Percentiles rank a stretch among this genome's conserved stretches.
Conservation (phyloP, 164 flowering plant genomes). For the Pachysandra terminalis region DNA sequence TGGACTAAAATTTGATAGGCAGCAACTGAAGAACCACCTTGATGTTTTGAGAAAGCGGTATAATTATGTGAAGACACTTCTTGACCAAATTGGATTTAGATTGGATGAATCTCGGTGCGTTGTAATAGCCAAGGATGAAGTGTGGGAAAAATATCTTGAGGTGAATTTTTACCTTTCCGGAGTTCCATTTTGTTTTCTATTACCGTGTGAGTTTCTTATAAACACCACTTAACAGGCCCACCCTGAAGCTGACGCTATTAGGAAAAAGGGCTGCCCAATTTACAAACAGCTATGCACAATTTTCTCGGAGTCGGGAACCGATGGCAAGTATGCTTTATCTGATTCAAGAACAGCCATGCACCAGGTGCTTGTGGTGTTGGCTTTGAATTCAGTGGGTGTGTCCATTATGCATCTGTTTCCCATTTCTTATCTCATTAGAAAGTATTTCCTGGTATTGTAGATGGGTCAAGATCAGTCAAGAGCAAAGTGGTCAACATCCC, state of each 20-base stretch:
- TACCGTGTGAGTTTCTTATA: no score
- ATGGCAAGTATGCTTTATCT: no score
- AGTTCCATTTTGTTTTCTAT: no score
- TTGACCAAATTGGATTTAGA: neutral
- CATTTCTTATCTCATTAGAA: neutral
- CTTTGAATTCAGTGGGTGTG: no score
- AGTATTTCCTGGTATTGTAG: slow-evolving; percentile 9
- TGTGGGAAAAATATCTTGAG: slow-evolving; percentile 5
- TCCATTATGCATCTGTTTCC: no score
- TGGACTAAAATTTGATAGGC: neutral
- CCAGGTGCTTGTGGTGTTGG: no score
- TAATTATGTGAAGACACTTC: slow-evolving; percentile 6
- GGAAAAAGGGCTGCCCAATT: no score
- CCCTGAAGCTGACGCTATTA: no score
- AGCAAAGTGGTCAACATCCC: slow-evolving; percentile 20
- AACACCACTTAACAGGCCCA: no score
- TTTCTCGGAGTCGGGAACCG: no score
- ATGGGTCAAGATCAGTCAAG: slow-evolving; percentile 19
- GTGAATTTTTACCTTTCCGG: neutral
- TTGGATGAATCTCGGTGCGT: neutral
- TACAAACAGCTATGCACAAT: no score
- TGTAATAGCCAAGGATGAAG: slow-evolving; percentile 1
- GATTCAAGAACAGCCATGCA: no score
- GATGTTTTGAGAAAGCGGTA: slow-evolving; percentile 4
- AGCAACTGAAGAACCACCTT: slow-evolving; percentile 8